Percentiles rank a stretch among this genome's conserved stretches.
Evolutionary conservation across 371 early-diverging fungal genomes (phyloP).

Genomic region (Saksenaea oblongispora): DNA sequence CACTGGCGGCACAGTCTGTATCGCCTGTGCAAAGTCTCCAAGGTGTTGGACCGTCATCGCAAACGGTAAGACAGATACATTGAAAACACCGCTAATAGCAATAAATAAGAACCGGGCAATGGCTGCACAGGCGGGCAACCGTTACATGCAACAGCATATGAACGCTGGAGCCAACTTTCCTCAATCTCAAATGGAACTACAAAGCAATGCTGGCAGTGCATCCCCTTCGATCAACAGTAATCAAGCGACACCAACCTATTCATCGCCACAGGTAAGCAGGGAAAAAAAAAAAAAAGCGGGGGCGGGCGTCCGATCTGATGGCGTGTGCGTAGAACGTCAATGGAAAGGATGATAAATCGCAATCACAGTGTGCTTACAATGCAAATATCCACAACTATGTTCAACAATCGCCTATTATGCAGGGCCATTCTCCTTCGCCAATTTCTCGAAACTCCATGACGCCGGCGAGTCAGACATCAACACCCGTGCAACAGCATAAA

Average conservation of each 20-base stretch:
- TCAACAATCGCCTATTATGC: constrained; percentile 32
- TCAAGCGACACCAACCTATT: constrained; percentile 19
- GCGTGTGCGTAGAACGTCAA: not conserved
- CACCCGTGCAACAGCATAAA: constrained; percentile 40
- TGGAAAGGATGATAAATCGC: constrained; percentile 9
- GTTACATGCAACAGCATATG: constrained; percentile 32
- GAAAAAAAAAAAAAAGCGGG: too few relatives aligned
- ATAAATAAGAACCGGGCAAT: constrained; percentile 33
- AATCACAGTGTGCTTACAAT: constrained; percentile 12
- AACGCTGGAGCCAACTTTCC: not conserved
- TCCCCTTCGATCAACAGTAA: constrained; percentile 25
- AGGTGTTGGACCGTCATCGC: constrained; percentile 30
- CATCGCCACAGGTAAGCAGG: constrained; percentile 17
- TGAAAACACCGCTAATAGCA: not conserved
- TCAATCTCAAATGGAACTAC: constrained; percentile 24
- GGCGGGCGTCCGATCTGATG: not conserved
- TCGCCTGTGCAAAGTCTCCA: constrained; percentile 34
- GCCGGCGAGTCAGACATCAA: constrained; percentile 36
- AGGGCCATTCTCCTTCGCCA: constrained; percentile 24
- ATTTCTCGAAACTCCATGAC: constrained; percentile 36
- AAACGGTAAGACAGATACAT: constrained; percentile 15
- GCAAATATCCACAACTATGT: constrained; percentile 18
- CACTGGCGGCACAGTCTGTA: constrained; percentile 29
- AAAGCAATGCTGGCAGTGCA: constrained; percentile 12
- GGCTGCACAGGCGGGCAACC: constrained; percentile 39